These are phyloP conservation scores for Dryas drummondii DNA, from an alignment of 306 rosid genomes.

Conservation along the genomic window DNA sequence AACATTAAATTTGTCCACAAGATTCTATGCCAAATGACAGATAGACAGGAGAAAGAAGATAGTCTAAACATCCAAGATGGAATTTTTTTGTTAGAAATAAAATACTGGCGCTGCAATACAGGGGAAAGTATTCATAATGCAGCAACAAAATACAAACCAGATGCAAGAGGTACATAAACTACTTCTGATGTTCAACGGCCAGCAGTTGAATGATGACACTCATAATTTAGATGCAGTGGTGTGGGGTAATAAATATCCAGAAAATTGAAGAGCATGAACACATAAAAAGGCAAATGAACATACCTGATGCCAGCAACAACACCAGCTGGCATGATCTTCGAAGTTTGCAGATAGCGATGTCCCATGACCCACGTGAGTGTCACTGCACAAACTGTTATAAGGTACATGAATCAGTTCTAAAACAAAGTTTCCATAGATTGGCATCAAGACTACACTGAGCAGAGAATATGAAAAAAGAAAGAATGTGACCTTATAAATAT, in stretches of 20 bases:
- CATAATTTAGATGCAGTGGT: neutral
- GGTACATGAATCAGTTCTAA: conserved; percentile 15
- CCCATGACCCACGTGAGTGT: conserved; percentile 73
- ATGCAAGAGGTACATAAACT: neutral
- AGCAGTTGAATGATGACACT: neutral
- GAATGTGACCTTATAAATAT: neutral
- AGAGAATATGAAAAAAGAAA: neutral
- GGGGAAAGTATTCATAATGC: neutral
- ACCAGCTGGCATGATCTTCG: conserved; percentile 91
- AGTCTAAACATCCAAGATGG: neutral
- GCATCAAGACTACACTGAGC: neutral
- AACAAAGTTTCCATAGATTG: neutral
- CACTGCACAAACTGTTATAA: conserved; percentile 60
- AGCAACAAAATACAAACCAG: neutral
- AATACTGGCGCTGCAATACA: neutral
- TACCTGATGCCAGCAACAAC: conserved; percentile 84
- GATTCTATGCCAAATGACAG: neutral
- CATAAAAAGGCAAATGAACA: conserved; percentile 1
- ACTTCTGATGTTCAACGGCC: neutral
- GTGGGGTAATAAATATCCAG: neutral
- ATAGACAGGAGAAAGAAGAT: neutral
- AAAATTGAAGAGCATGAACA: neutral
- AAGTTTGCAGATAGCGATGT: conserved; percentile 66
- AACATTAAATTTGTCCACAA: neutral
- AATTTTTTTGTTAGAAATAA: neutral